Conservation (phyloP, 108 stramenopile genomes). For the Nitzschia putrida region DNA sequence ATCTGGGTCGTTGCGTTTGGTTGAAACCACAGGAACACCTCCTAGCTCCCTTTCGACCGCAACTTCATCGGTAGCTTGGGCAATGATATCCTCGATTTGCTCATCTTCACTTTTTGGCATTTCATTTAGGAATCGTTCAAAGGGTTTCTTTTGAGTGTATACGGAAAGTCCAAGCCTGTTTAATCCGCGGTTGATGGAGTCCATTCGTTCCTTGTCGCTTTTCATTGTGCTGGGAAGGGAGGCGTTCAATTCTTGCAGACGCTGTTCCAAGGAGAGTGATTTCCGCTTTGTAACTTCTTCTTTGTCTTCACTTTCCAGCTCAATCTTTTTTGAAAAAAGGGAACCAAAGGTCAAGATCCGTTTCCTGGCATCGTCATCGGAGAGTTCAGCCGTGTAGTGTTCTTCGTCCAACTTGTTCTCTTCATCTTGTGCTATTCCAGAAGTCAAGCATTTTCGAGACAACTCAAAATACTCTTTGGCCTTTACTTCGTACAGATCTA, state of each 20-base stretch:
- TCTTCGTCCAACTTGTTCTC: conserved; percentile 17
- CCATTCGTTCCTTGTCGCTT: conserved; percentile 44
- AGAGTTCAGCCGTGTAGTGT: neutral
- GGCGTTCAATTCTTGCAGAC: conserved; percentile 40
- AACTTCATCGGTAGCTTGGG: conserved; percentile 54
- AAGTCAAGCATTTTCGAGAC: conserved; percentile 28
- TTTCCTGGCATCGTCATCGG: conserved; percentile 30
- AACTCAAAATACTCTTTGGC: conserved; percentile 36
- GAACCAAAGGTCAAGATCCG: conserved; percentile 25
- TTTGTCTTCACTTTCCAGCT: conserved; percentile 1
- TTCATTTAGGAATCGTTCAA: conserved; percentile 30
- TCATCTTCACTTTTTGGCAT: conserved; percentile 46
- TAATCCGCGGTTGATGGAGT: conserved; percentile 44
- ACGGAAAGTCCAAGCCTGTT: conserved; percentile 41
- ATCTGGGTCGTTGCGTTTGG: neutral
- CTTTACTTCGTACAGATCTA: conserved; percentile 29
- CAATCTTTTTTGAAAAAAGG: conserved; percentile 29
- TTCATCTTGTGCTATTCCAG: conserved; percentile 31
- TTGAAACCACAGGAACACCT: neutral
- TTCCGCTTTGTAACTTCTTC: conserved; percentile 11
- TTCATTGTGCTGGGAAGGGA: conserved; percentile 43
- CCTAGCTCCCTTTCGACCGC: conserved; percentile 19
- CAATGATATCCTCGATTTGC: conserved; percentile 55
- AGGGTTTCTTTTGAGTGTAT: conserved; percentile 24
- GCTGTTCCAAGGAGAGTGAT: conserved; percentile 38